phyloP scores from a whole-genome alignment of 1,284 basidiomycete species.

The Ceratorhiza oryzae-sativae region DNA sequence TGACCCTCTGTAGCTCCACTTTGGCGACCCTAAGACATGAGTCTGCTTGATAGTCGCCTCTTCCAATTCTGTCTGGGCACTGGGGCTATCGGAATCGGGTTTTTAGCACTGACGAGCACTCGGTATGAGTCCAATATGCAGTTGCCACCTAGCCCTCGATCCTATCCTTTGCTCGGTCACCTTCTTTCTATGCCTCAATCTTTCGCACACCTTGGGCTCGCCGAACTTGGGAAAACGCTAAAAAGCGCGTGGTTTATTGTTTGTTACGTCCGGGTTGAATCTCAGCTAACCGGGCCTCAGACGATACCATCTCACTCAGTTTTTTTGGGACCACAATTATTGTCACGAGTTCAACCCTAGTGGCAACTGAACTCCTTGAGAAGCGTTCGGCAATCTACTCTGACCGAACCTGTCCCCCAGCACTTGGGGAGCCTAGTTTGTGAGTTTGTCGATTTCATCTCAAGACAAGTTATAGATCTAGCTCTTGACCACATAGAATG shows the following conservation, averaged over 20 bases:
- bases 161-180: conserved; percentile 34
- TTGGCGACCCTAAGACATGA: background rate
- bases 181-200: conserved; percentile 28
- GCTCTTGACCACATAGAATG: background rate
- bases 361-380: conserved; percentile 26
- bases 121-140: background rate
- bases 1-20: too few relatives aligned
- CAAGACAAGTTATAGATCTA: background rate
- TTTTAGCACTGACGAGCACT: background rate
- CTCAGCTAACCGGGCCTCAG: background rate
- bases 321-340: conserved; percentile 32
- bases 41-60: background rate
- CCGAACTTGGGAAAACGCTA: conserved; percentile 10
- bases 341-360: conserved; percentile 5
- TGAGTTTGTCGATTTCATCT: background rate
- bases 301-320: conserved; percentile 31
- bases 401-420: background rate
- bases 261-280: background rate
- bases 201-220: conserved; percentile 21
- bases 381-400: conserved; percentile 18
- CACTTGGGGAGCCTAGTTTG: background rate
- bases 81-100: background rate
- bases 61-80: background rate
- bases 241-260: background rate
- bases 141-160: conserved; percentile 23